Base-by-base conservation (phyloP, 805 yeast species). In the Clavispora vitiphila region DNA sequence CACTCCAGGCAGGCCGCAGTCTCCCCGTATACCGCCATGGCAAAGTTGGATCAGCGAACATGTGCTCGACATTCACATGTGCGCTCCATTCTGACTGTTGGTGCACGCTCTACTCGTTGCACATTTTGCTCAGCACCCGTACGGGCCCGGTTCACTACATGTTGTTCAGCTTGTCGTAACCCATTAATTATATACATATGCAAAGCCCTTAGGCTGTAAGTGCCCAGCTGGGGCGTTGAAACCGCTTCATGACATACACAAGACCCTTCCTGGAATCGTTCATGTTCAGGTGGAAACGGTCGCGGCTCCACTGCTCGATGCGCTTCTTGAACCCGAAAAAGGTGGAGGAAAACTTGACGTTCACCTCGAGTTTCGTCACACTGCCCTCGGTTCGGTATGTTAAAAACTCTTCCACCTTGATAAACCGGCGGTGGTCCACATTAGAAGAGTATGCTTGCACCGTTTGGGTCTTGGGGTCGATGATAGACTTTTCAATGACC, bases 301-400 rank as follows among this genome's bases (percentile, higher is more conserved):
- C 71, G 53, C 77, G 80, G 22, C 95, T 80, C 96, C 96, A 88
- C 25, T 71, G 70, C 61, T 90, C 98, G 39, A 90, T 86, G 48
- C 81, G 72, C 55, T 80, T 78, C 55, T 78, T 83, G 51, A 90
- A 70, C 1, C 86, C 84, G 36, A 65, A 35, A 53, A 88, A 80
- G 32, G 86, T 86, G 23, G 87, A 77, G 15, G 83, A 74, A 48
- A 90, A 86, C 50, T 76, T 77, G 15, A 87, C 96, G 31, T 72
- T 65, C 41, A 80, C 77, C 11, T 69, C 60, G 6, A 83, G 86
- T 5, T 55, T 50, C 0, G 86, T 81, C 41, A 46, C 32, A 36
- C 41, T 34, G 26, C 52, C 38, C 18, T 46, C 49, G 4, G 54
- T 58, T 1, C 54, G 53, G 59, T 84, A 90, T 2, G 66, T 69